A percentile compares a stretch with the other conserved stretches of the same genome.
Conservation (phyloP, 495 filamentous ascomycete species). For the Sphaerosporella brunnea region DNA sequence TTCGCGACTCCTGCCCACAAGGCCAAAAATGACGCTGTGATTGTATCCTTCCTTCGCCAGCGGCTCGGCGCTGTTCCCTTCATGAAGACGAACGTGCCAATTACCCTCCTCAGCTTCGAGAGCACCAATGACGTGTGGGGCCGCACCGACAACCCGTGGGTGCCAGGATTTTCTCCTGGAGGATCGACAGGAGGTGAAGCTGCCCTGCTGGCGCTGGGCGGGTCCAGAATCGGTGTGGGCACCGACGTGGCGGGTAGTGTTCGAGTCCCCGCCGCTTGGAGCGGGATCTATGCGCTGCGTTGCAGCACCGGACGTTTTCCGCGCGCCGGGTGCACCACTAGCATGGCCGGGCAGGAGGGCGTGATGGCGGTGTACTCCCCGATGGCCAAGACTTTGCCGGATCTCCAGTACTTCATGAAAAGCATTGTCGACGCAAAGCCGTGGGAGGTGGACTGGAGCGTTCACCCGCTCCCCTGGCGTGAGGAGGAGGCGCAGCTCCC, state of each 20-base stretch:
- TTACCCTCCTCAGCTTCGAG: conserved; percentile 83
- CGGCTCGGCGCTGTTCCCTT: conserved; percentile 91
- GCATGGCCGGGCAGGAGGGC: conserved; percentile 89
- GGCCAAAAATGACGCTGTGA: conserved; percentile 45
- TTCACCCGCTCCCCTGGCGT: conserved; percentile 73
- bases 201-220: conserved; percentile 70
- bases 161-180: conserved; percentile 66
- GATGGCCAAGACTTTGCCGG: conserved; percentile 75
- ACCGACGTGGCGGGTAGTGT: conserved; percentile 91
- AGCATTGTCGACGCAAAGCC: conserved; percentile 67
- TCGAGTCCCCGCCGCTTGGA: conserved; percentile 73
- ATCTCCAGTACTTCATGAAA: conserved; percentile 72
- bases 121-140: conserved; percentile 65
- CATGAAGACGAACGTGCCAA: conserved; percentile 87
- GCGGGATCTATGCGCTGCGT: conserved; percentile 72
- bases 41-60: conserved; percentile 67
- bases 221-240: conserved; percentile 79
- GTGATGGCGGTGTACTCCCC: conserved; percentile 68
- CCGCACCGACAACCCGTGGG: conserved; percentile 66
- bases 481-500: conserved; percentile 32
- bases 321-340: conserved; percentile 65
- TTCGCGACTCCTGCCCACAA: conserved; percentile 56
- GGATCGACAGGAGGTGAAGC: conserved; percentile 82
- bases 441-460: conserved; percentile 77
- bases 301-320: conserved; percentile 96